Percentiles rank a stretch among this genome's conserved stretches.
Conservation (phyloP, 148 eudicot genomes). For the Fagopyrum esculentum region DNA sequence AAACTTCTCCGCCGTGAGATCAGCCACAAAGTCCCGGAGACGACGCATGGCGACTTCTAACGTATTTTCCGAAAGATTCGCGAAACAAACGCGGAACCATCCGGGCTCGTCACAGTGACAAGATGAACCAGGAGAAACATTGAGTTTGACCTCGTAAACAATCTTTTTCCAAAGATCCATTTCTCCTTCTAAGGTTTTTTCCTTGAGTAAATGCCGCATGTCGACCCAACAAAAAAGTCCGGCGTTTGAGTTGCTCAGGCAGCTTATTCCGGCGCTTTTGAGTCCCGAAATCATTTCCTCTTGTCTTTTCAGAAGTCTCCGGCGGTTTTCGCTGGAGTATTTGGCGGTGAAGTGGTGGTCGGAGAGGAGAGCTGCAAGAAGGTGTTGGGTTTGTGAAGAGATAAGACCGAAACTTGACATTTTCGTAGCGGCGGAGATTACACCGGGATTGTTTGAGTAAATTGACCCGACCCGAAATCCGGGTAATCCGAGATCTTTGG, state of each 20-base stretch:
- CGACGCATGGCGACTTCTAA: constrained; percentile 9
- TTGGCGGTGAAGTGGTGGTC: constrained; percentile 11
- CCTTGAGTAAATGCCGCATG: constrained; percentile 30
- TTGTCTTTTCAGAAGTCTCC: constrained; percentile 15
- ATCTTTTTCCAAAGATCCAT: constrained; percentile 21
- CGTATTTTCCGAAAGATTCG: constrained; percentile 18
- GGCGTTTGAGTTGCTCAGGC: constrained; percentile 24
- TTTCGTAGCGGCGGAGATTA: constrained; percentile 16
- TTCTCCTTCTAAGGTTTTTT: not conserved
- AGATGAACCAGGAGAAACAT: constrained; percentile 22
- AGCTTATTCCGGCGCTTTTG: constrained; percentile 13
- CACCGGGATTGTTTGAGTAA: constrained; percentile 14
- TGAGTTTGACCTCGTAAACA: constrained; percentile 15
- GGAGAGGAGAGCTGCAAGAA: constrained; percentile 18
- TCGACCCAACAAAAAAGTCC: constrained; percentile 79
- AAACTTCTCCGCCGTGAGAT: constrained; percentile 6
- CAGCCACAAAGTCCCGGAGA: constrained; percentile 7
- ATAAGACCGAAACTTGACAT: constrained; percentile 26
- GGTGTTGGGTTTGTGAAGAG: constrained; percentile 23
- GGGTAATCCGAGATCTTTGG: constrained; percentile 25
- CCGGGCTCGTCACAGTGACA: constrained; percentile 28
- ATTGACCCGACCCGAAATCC: constrained; percentile 19
- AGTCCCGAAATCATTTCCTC: constrained; percentile 13
- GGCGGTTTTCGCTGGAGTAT: constrained; percentile 7
- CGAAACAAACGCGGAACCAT: constrained; percentile 22